Evolutionary conservation across 192 early-diverging fungal genomes (phyloP), one percentile per base, ranked within the genome.

Genomic region (Gaertneriomyces semiglobifer): DNA sequence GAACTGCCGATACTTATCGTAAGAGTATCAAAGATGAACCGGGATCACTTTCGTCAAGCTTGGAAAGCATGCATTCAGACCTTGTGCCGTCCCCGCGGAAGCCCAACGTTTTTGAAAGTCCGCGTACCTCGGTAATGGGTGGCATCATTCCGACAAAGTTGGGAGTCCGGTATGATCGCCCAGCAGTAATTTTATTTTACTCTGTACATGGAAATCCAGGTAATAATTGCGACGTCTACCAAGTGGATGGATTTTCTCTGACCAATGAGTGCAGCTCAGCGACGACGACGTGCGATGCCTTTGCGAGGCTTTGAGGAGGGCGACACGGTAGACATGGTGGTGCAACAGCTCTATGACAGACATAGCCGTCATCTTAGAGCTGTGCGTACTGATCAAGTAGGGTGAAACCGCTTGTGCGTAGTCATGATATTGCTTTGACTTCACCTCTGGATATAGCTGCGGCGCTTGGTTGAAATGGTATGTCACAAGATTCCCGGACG

Each of bases 241-340:
- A 60, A 43, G 1, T 44, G 41, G 14, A 10, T 56, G 1, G 18
- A 20, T 2, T 1, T 20, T 20, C 18, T 33, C 9, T 56, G 11
- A 11, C 9, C n/a, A 12, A 0, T 62, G 11, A 6, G 19, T 41
- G 38, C 25, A 43, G 51, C 54, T 20, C 42, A 63, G 18, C 42
- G 40, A 39, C 50, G 62, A 38, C 67, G 69, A 12, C 43, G 76
- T 20, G 59, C 20, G 11, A 77, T 77, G 68, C 76, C 76, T 14
- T 20, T 76, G 12, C 55, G 74, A 10, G 50, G 61, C 39, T 50
- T 71, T 16, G 25, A 69, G 16, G 8, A 40, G 39, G 48, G 6
- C 4, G 57, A 19, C 18, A 58, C 43, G 44, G 48, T 60, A 16
- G 55, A 48, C 5, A 52, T 54, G 6, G 63, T 76, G 39, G 74